These are phyloP conservation scores for Aureoboletus auriporus DNA, from an alignment of 768 basidiomycete species.

Conservation along the genomic window DNA sequence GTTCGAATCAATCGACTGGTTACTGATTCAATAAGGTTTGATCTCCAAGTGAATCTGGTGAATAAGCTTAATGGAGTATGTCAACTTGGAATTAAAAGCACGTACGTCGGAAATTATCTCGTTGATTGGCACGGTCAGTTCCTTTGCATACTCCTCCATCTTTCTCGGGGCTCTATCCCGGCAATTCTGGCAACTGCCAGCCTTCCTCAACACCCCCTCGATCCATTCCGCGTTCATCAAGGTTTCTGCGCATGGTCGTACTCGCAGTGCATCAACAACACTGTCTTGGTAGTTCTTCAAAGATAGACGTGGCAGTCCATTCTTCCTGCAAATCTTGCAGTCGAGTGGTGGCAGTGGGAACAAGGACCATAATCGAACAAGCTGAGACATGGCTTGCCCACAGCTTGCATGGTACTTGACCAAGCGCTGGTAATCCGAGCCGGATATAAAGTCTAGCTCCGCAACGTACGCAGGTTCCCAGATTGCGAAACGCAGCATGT, in stretches of 20 bases:
- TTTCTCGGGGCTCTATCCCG: slow-evolving; percentile 28
- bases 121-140: slow-evolving; percentile 24
- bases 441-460: slow-evolving; percentile 37
- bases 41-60: slow-evolving; percentile 24
- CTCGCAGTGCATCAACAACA: slow-evolving; percentile 29
- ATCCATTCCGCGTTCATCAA: slow-evolving; percentile 29
- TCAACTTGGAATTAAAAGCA: not conserved
- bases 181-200: slow-evolving; percentile 28
- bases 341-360: slow-evolving; percentile 30
- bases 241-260: slow-evolving; percentile 31
- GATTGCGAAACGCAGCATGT: slow-evolving; percentile 34
- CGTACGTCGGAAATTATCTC: slow-evolving; percentile 29
- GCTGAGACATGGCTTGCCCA: slow-evolving; percentile 33
- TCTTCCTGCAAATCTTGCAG: slow-evolving; percentile 34
- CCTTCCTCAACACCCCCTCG: slow-evolving; percentile 25
- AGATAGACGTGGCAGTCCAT: slow-evolving; percentile 29
- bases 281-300: slow-evolving; percentile 31
- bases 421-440: slow-evolving; percentile 33
- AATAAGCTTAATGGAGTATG: not conserved
- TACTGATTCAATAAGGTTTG: slow-evolving; percentile 23
- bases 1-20: slow-evolving; percentile 12
- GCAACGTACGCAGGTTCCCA: slow-evolving; percentile 29
- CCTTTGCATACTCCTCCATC: slow-evolving; percentile 28
- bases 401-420: slow-evolving; percentile 33
- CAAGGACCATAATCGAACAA: slow-evolving; percentile 28